Conservation (phyloP, 2,329 filamentous ascomycete genomes). For the Plenodomus lindquistii region DNA sequence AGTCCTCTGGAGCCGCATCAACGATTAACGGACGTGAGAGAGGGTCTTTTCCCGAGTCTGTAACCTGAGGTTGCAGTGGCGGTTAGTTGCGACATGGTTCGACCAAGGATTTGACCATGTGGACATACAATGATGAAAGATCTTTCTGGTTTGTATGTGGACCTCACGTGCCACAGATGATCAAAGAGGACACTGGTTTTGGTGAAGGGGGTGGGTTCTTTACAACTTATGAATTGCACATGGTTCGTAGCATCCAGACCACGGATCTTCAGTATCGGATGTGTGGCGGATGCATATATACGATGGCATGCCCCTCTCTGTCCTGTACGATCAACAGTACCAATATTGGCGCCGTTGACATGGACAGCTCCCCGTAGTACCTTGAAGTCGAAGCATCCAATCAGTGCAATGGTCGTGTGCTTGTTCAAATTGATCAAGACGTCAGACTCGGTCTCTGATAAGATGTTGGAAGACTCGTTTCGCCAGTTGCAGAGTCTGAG, state of each 20-base stretch:
- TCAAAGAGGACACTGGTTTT: constrained; percentile 68
- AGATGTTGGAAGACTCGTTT: constrained; percentile 22
- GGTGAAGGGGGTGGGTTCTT: constrained; percentile 59
- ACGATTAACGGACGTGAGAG: constrained; percentile 33
- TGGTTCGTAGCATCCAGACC: constrained; percentile 58
- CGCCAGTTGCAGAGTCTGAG: constrained; percentile 40
- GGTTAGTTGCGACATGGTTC: background rate
- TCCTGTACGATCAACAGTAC: constrained; percentile 41
- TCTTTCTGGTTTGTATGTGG: background rate
- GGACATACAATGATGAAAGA: constrained; percentile 24
- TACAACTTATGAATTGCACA: constrained; percentile 52
- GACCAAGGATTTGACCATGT: constrained; percentile 10
- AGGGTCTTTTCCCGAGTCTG: constrained; percentile 31
- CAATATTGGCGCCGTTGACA: constrained; percentile 67
- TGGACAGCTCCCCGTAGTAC: constrained; percentile 66
- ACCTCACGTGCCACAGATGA: constrained; percentile 59
- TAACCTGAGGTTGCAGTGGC: constrained; percentile 20
- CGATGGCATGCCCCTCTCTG: constrained; percentile 42
- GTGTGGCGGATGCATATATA: constrained; percentile 69
- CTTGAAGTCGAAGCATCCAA: constrained; percentile 70
- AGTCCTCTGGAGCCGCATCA: constrained; percentile 64
- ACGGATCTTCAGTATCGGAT: constrained; percentile 68
- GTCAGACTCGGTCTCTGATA: constrained; percentile 28
- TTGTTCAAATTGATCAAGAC: constrained; percentile 34
- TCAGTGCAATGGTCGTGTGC: constrained; percentile 41